These are phyloP conservation scores for Malus orientalis DNA, from an alignment of 306 rosid species.

Conservation along the genomic window DNA sequence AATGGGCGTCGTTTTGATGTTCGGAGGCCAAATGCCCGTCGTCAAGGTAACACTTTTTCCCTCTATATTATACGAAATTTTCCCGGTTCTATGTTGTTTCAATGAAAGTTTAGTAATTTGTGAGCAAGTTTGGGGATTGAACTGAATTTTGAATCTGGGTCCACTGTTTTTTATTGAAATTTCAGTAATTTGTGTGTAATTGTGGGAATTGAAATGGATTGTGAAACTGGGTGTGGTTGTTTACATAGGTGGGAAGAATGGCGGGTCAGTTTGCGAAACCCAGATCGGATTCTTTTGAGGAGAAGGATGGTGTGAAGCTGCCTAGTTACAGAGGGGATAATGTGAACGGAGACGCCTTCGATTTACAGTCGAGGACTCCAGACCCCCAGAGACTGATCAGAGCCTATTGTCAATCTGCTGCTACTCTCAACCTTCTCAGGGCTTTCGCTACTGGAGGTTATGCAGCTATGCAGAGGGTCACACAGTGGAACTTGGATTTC, in stretches of 20 bases:
- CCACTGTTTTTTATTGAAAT: not conserved
- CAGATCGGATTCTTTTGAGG: slow-evolving; percentile 88
- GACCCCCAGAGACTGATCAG: slow-evolving; percentile 95
- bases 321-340: slow-evolving; percentile 99
- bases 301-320: slow-evolving; percentile 79
- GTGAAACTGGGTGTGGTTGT: slow-evolving; percentile 8
- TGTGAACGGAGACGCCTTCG: slow-evolving; percentile 84
- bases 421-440: slow-evolving; percentile 82
- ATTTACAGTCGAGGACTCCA: slow-evolving; percentile 70
- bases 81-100: not conserved
- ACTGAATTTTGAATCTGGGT: not conserved
- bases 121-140: not conserved
- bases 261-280: slow-evolving; percentile 99
- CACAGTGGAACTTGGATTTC: slow-evolving; percentile 97
- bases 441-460: slow-evolving; percentile 97
- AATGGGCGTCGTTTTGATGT: slow-evolving; percentile 92
- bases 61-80: not conserved
- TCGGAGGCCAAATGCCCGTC: slow-evolving; percentile 96
- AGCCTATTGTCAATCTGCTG: slow-evolving; percentile 94
- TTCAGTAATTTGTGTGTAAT: not conserved
- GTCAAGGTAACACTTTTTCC: slow-evolving; percentile 47
- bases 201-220: not conserved
- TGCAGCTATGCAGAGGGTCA: slow-evolving; percentile 97
- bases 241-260: slow-evolving; percentile 85
- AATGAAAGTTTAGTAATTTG: not conserved